Evolutionary conservation across 768 basidiomycete species (phyloP).

Genomic region (Lanmaoa rubissima): DNA sequence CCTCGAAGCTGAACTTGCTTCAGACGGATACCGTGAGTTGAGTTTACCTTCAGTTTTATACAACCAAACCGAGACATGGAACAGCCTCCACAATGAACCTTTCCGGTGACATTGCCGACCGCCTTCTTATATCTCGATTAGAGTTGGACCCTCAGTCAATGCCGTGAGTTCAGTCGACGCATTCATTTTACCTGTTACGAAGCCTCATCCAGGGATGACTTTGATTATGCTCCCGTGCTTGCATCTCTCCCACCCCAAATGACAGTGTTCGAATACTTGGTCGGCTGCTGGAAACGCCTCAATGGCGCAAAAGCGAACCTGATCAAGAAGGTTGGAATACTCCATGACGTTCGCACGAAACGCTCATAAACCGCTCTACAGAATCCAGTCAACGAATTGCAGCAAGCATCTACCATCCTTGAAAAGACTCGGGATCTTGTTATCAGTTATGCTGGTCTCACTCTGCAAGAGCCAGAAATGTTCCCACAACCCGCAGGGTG

Average conservation of each 20-base stretch:
- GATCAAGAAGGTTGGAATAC: constrained; percentile 55
- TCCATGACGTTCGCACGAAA: constrained; percentile 18
- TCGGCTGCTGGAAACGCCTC: constrained; percentile 90
- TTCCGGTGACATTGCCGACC: constrained; percentile 63
- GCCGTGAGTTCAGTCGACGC: constrained; percentile 48
- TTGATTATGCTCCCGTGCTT: constrained; percentile 70
- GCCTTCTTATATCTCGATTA: constrained; percentile 79
- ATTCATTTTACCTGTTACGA: neutral
- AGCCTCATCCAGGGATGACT: constrained; percentile 52
- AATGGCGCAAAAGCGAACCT: constrained; percentile 53
- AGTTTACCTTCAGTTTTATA: neutral
- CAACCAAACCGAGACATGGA: constrained; percentile 7
- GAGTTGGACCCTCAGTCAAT: constrained; percentile 73
- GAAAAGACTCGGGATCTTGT: constrained; percentile 81
- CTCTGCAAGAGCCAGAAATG: constrained; percentile 89
- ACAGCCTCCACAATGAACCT: constrained; percentile 42
- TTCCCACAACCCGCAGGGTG: constrained; percentile 87
- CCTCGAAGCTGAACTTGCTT: constrained; percentile 62
- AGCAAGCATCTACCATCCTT: constrained; percentile 58
- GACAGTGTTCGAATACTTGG: constrained; percentile 86
- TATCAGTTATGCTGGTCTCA: constrained; percentile 86
- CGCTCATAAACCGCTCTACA: constrained; percentile 39
- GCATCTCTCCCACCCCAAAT: constrained; percentile 75
- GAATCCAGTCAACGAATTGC: constrained; percentile 53
- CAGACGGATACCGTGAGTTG: constrained; percentile 50